Evolutionary conservation across 73 alveolate genomes (phyloP).

Genomic region (Blepharisma stoltei): DNA sequence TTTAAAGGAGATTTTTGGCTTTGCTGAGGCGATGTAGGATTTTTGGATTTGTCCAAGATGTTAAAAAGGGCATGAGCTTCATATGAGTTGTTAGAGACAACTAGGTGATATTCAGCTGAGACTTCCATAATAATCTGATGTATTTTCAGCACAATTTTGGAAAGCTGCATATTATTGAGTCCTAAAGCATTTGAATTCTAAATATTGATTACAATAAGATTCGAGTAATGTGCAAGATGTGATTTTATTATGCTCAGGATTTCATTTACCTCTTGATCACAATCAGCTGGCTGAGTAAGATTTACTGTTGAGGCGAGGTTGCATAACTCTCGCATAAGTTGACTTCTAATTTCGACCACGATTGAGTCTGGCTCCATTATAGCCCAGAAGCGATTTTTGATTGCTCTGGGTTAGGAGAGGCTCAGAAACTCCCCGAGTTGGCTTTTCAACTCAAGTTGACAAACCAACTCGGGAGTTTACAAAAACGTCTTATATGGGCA

Average conservation of each 20-base stretch:
- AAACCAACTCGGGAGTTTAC: too few species aligned
- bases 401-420: too few species aligned
- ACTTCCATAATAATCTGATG: constrained; percentile 27
- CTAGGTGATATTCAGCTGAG: not conserved
- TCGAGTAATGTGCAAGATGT: not conserved
- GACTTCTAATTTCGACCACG: constrained; percentile 11
- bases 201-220: not conserved
- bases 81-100: constrained; percentile 28
- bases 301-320: constrained; percentile 22
- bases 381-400: too few species aligned
- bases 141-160: not conserved
- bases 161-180: not conserved
- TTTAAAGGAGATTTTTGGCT: too few species aligned
- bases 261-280: not conserved
- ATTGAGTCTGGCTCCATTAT: not conserved
- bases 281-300: not conserved
- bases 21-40: not conserved
- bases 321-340: not conserved
- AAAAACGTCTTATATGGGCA: too few species aligned
- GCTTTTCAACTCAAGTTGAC: too few species aligned
- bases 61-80: constrained; percentile 23
- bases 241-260: not conserved
- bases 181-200: not conserved
- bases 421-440: too few species aligned
- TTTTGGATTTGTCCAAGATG: not conserved